Base-by-base conservation (phyloP, 2,329 filamentous ascomycete species). In the Colletotrichum graminicola region DNA sequence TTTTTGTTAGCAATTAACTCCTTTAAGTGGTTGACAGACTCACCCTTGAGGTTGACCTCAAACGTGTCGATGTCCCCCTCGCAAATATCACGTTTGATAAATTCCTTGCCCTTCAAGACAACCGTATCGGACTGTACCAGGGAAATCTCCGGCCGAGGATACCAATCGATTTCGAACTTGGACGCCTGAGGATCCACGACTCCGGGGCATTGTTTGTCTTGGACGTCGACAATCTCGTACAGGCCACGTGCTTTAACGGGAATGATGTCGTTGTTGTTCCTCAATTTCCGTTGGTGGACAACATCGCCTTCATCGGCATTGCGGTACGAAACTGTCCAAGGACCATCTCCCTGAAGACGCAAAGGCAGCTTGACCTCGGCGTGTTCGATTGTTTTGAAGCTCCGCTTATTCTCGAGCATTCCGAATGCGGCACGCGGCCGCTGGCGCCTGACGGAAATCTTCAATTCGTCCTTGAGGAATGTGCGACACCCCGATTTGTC, bases 31-130 rank as follows among this genome's bases (percentile, higher is more conserved):
- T 5, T 18, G 7, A 26, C 61, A 49, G 52, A 78, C 86, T 82
- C 88, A 89, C 94, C 95, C 79, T 89, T 89, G 73, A 99, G 87
- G 54, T 88, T 87, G 64, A 99, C 84, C 77, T 98, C 94, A 66
- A 98, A 91, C 4, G 91, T 90, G 79, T 98, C 95, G 77, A 97
- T 93, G 73, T 98, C 95, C 39, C 95, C 95, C 83, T 99, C 95
- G 78, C 96, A 99, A 39, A 99, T 92, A 72, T 95, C 91, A 52
- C 91, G 88, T 81, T 97, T 97, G 75, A 91, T 79, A 78, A 91
- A 93, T 36, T 85, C 84, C 11, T 83, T 84, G 21, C 85, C 84
- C 45, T 86, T 81, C 14, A 75, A 70, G 21, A 84, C 84, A 57
- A 93, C 86, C 57, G 90, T 88, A 5, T 90, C 85, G n/a, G 89